Evolutionary conservation across 2,329 filamentous ascomycete genomes (phyloP), one percentile per base, ranked within the genome.

Genomic region (Fusarium algeriense): DNA sequence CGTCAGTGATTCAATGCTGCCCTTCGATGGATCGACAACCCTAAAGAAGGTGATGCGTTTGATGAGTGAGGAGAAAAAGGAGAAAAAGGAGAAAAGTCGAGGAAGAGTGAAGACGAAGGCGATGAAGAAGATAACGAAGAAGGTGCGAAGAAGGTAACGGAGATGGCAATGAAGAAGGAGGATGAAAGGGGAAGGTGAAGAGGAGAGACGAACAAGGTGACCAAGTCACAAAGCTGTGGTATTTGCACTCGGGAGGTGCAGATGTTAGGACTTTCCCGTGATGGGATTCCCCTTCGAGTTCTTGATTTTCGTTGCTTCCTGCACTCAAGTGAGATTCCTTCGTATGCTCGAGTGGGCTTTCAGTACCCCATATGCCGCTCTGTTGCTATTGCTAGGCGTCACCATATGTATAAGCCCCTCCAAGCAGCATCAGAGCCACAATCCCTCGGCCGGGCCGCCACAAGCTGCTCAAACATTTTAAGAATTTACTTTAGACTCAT

Each of bases 361-460:
- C 4, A 4, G 20, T 34, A 34, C 68, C 49, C 50, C 26, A n/a
- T 17, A 13, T 19, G 23, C 59, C 9, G 54, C 59, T 43, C 32
- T n/a, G 32, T 40, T 64, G 64, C 23, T 32, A 20, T 71, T 71
- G 50, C 26, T 37, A 4, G 11, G 48, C 41, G 59, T 38, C n/a
- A 23, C 35, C 41, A 3, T 41, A 46, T 40, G 35, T 23, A 44
- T 20, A 12, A 9, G 45, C 49, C 38, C 38, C 41, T 34, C 58
- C 45, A 64, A 55, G 32, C 41, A 26, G 65, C 48, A 67, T 43
- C 35, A 54, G 44, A 13, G 50, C 14, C 37, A 53, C 26, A 48
- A 46, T 38, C 38, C 20, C 34, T 30, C 43, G 44, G 28, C 40
- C 54, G 15, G 19, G 43, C 50, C 26, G 44, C 50, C 41, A 49